Evolutionary conservation across 331 rosid genomes (phyloP), one percentile per base, ranked within the genome.

Genomic region (Pyracantha coccinea): DNA sequence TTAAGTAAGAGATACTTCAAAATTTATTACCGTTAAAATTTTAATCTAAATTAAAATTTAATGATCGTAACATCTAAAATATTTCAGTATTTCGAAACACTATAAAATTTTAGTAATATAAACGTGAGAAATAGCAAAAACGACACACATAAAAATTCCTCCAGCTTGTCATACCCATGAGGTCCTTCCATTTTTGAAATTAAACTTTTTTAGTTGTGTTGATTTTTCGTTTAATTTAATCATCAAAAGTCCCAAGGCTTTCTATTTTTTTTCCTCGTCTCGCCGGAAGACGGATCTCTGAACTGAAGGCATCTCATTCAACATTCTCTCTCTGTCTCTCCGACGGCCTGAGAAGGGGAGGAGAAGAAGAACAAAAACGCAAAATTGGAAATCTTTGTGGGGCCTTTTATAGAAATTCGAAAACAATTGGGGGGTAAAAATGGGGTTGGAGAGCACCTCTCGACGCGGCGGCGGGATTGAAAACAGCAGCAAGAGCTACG

Each of bases 401-500:
- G 83, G 82, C 25, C 80, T 77, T 59, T 71, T 79, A 77, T 58
- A 14, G 29, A 52, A 50, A 69, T 67, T 74, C 78, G 16, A 61
- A 28, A 21, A 74, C 23, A 73, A 69, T 53, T 83, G 38, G 72
- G 81, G 47, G 33, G 11, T 52, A 6, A 16, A 80, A 75, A 95
- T 91, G 98, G 98, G 86, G 75, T 71, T 69, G 31, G 89, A 86
- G 69, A 79, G 70, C 81, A 69, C 71, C 82, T 76, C 84, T 54
- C 81, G 66, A 73, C 21, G 60, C 21, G 28, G 63, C 24, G 76
- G 83, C 38, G 77, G 69, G 52, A 59, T 75, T 72, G 77, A 82
- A 62, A 71, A 68, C 68, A 76, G 69, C 67, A 76, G 74, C 70
- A 74, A 31, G 50, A 52, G 75, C 60, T 1, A 2, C 33, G 75